A percentile compares a stretch with the other conserved stretches of the same genome.
phyloP scores from a whole-genome alignment of 2,329 filamentous ascomycete species.

The Tolypocladium endophyticum region DNA sequence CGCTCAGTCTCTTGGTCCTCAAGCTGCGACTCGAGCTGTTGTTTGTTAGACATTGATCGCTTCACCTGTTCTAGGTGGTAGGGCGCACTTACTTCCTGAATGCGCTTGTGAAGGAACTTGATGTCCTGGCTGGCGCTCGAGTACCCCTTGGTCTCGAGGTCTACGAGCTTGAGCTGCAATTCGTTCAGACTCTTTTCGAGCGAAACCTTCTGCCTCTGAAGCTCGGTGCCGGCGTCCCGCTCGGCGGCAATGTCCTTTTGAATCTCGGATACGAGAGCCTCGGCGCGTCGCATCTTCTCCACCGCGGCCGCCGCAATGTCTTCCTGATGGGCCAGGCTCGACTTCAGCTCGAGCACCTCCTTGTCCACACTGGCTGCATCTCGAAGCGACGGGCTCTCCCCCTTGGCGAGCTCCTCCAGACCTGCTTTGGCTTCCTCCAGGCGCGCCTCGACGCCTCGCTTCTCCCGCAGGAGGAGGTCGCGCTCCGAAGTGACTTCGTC shows the following conservation, averaged over 20 bases:
- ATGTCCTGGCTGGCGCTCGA: slow-evolving; percentile 91
- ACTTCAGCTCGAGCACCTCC: slow-evolving; percentile 82
- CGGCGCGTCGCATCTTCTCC: slow-evolving; percentile 93
- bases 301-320: slow-evolving; percentile 86
- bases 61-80: neutral
- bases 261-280: slow-evolving; percentile 76
- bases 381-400: slow-evolving; percentile 77
- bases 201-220: slow-evolving; percentile 82
- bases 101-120: slow-evolving; percentile 84
- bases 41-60: slow-evolving; percentile 12
- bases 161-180: slow-evolving; percentile 77
- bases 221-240: slow-evolving; percentile 66
- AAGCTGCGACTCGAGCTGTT: slow-evolving; percentile 75
- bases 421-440: slow-evolving; percentile 80
- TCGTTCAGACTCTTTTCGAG: slow-evolving; percentile 89
- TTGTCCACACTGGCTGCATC: slow-evolving; percentile 83
- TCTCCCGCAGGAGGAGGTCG: slow-evolving; percentile 76
- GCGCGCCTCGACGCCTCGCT: slow-evolving; percentile 76
- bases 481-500: slow-evolving; percentile 82
- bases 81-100: slow-evolving; percentile 72
- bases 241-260: slow-evolving; percentile 87
- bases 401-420: slow-evolving; percentile 76
- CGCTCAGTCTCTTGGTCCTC: slow-evolving; percentile 73
- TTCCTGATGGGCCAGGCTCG: slow-evolving; percentile 81
- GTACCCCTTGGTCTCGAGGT: slow-evolving; percentile 94